Evolutionary conservation across 371 early-diverging fungal genomes (phyloP).

Genomic region (Rhizopus delemar): DNA sequence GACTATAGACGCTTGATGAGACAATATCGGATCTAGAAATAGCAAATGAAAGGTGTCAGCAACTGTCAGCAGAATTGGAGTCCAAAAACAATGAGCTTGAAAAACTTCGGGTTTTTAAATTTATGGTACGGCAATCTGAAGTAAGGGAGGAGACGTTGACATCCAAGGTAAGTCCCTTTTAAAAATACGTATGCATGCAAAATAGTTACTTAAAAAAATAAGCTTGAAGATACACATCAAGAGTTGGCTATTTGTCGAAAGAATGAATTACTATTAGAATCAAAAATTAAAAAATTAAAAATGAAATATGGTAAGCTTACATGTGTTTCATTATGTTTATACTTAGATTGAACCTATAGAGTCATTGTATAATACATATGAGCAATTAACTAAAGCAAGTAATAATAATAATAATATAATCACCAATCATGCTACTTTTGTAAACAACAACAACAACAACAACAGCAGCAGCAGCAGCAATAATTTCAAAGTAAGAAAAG

Average conservation of each 20-base stretch:
- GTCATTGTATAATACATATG: slow-evolving; percentile 17
- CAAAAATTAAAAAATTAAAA: slow-evolving; percentile 35
- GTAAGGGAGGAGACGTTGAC: slow-evolving; percentile 41
- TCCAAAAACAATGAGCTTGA: slow-evolving; percentile 38
- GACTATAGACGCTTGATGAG: slow-evolving; percentile 34
- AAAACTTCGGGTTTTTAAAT: slow-evolving; percentile 44
- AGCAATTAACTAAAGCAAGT: slow-evolving; percentile 22
- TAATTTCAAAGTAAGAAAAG: slow-evolving; percentile 20
- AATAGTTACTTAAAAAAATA: not conserved
- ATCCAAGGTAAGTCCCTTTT: slow-evolving; percentile 31
- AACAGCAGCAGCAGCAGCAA: not conserved
- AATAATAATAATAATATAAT: too few species aligned
- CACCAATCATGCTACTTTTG: not conserved
- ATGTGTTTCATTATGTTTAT: not conserved
- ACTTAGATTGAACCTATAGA: slow-evolving; percentile 8
- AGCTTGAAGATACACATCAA: slow-evolving; percentile 48
- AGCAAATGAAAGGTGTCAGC: slow-evolving; percentile 34
- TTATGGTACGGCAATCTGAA: slow-evolving; percentile 50
- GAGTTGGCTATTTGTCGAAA: slow-evolving; percentile 33
- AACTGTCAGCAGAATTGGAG: slow-evolving; percentile 39
- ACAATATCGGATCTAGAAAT: slow-evolving; percentile 40
- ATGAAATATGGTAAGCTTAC: slow-evolving; percentile 29
- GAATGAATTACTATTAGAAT: slow-evolving; percentile 37
- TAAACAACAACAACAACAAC: not conserved
- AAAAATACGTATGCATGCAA: not conserved